Conservation (phyloP, 139 green algal species). For the Tetraselmis chui region DNA sequence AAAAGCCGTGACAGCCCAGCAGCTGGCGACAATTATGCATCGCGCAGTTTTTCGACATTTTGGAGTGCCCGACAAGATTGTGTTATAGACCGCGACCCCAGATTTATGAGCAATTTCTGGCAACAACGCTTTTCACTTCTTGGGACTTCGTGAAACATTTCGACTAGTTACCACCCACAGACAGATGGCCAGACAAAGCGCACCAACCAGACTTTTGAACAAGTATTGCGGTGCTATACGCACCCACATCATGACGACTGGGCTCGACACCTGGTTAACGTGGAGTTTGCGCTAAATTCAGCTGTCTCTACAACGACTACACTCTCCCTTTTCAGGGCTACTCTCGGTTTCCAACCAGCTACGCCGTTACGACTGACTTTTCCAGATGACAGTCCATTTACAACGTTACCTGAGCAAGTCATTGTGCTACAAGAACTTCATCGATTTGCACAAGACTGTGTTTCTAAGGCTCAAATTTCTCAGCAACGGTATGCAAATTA, state of each 20-base stretch:
- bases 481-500: background rate
- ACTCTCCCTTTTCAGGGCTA: background rate
- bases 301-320: background rate
- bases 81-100: background rate
- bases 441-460: background rate
- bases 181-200: constrained; percentile 1
- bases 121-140: background rate
- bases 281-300: background rate
- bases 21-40: background rate
- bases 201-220: background rate
- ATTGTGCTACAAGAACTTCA: background rate
- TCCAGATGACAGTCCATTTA: background rate
- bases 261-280: background rate
- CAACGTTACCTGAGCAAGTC: background rate
- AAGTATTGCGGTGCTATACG: background rate
- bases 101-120: background rate
- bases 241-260: background rate
- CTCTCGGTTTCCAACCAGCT: background rate
- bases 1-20: background rate
- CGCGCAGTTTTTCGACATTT: too few species aligned
- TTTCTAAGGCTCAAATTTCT: background rate
- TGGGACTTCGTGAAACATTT: background rate
- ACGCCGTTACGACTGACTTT: background rate
- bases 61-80: background rate
- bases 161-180: background rate